Percentiles rank a stretch among this genome's conserved stretches.
Conservation (phyloP, 176 grass and related monocot species). For the Oryza nivara region DNA sequence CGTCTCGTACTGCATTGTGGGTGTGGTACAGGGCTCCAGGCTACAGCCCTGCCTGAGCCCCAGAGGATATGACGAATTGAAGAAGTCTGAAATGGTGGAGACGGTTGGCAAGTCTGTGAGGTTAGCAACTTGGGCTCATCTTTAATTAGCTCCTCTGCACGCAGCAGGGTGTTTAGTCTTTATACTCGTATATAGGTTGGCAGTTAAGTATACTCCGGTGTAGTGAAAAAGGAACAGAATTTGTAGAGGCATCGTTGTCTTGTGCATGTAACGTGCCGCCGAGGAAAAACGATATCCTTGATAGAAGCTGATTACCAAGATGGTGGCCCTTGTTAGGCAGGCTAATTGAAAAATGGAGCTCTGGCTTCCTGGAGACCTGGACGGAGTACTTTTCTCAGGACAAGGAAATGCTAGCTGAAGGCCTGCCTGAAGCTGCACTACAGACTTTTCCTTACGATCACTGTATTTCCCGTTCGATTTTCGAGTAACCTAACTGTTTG, state of each 20-base stretch:
- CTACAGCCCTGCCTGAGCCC: background rate
- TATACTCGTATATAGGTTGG: too few relatives aligned
- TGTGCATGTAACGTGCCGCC: conserved; percentile 12
- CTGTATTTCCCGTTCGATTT: background rate
- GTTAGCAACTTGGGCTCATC: background rate
- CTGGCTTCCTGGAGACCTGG: background rate
- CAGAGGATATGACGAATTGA: background rate
- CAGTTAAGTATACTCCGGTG: background rate
- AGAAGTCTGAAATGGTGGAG: background rate
- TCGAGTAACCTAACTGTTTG: background rate
- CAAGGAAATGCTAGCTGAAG: background rate
- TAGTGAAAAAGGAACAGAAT: background rate
- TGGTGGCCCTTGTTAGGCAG: background rate
- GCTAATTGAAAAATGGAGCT: background rate
- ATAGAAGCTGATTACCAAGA: conserved; percentile 25
- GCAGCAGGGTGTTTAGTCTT: too few relatives aligned
- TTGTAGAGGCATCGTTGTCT: conserved; percentile 11
- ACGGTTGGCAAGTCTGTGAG: background rate
- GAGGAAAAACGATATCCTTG: background rate
- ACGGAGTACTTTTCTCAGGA: background rate
- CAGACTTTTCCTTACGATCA: background rate
- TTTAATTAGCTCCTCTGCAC: background rate
- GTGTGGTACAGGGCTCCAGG: background rate
- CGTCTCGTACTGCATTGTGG: background rate
- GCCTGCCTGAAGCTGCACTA: background rate